A percentile compares a stretch with the other conserved stretches of the same genome.
These are phyloP conservation scores for Auricularia sp. DNA, from an alignment of 768 basidiomycete genomes.

Conservation along the genomic window DNA sequence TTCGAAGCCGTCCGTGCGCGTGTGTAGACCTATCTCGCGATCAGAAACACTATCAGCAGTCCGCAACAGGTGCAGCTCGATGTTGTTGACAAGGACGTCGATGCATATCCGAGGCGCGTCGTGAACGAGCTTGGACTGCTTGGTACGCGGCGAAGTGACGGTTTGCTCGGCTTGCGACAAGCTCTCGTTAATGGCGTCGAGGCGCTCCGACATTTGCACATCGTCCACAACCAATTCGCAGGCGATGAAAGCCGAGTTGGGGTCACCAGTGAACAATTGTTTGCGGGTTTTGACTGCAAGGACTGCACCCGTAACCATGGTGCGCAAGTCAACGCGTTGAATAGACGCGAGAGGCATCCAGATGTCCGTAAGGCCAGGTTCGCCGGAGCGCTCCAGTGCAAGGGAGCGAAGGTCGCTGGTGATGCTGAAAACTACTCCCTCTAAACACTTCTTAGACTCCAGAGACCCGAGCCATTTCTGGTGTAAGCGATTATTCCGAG, in stretches of 20 bases:
- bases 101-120: slow-evolving; percentile 41
- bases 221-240: slow-evolving; percentile 33
- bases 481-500: slow-evolving; percentile 35
- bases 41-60: slow-evolving; percentile 26
- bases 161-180: slow-evolving; percentile 12
- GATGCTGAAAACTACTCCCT: slow-evolving; percentile 41
- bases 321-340: background rate
- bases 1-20: slow-evolving; percentile 44
- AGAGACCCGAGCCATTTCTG: slow-evolving; percentile 41
- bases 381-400: slow-evolving; percentile 30
- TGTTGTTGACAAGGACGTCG: slow-evolving; percentile 37
- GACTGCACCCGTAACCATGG: background rate
- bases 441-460: slow-evolving; percentile 23
- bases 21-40: slow-evolving; percentile 42
- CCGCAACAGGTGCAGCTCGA: slow-evolving; percentile 43
- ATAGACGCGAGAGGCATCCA: background rate
- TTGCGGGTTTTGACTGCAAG: background rate
- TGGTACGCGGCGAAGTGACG: slow-evolving; percentile 12
- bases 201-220: slow-evolving; percentile 37
- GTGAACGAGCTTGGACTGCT: slow-evolving; percentile 13
- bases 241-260: slow-evolving; percentile 47
- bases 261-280: slow-evolving; percentile 38
- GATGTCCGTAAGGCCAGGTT: background rate
- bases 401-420: slow-evolving; percentile 32
- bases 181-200: slow-evolving; percentile 34